Evolutionary conservation across 768 basidiomycete species (phyloP), one percentile per base, ranked within the genome.

Genomic region (Lactarius pseudohatsudake): DNA sequence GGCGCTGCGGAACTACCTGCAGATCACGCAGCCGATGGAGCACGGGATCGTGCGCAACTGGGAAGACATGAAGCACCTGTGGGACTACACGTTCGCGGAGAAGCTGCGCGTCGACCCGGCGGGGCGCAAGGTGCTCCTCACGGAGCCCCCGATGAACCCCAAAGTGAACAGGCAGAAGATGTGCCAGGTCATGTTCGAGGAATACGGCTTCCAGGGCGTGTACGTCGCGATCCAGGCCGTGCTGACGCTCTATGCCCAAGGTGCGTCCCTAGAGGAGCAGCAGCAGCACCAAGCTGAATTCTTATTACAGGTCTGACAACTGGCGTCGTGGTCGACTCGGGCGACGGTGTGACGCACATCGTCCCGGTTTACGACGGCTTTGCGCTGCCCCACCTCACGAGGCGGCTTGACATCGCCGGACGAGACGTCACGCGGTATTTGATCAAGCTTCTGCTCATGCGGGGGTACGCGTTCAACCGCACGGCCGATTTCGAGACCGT

Each of bases 401-500:
- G 90, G 45, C 89, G 97, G 68, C 82, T 99, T 66, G 97, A 99
- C 74, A 98, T 99, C 72, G 97, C 97, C 62, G 97, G 97, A 22
- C 88, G 97, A 70, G 97, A 99, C 76, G 97, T 99, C 57, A 99
- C 97, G 56, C 88, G 95, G 72, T 99, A 99, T 78, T 82, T 99
- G 78, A 99, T 99, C 85, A 99, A 98, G 79, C 84, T 99, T n/a
- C 82, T 99, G 40, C 86, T 98, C 72, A 98, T 98, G 96, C 88
- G 96, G n/a, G 97, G 97, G n/a, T 98, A 99, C 77, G 97, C 97
- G 1, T 98, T 99, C 85, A 98, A 99, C 79, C 88, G 97, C 47
- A 99, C 97, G 3, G 97, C 97, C 32, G 97, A 99, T 79, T 99
- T 99, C 73, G 97, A 99, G 81, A 99, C 97, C 2, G 97, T 99